These are phyloP conservation scores for Pestalotiopsis sp. DNA, from an alignment of 2,329 filamentous ascomycete species.

Conservation along the genomic window DNA sequence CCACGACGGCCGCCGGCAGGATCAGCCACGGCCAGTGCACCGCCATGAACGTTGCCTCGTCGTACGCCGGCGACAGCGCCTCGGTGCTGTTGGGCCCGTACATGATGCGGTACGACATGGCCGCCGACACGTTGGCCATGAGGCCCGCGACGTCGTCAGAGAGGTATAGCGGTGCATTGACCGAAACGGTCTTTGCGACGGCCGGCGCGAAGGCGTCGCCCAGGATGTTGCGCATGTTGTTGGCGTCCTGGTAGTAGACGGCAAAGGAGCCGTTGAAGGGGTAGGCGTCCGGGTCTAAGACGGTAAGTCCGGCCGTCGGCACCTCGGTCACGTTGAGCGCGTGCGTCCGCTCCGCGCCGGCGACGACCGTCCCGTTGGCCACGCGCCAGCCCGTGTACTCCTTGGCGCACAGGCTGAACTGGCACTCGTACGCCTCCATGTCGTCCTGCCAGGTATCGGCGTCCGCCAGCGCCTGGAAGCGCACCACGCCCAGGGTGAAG, in stretches of 20 bases:
- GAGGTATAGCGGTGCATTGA: not conserved
- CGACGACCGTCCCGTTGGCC: not conserved
- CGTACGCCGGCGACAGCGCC: not conserved
- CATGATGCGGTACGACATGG: slow-evolving; percentile 9
- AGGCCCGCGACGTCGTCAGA: not conserved
- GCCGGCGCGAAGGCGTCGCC: not conserved
- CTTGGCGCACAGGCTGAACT: not conserved
- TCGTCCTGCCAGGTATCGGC: not conserved
- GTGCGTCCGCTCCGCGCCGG: not conserved
- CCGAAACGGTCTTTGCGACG: not conserved
- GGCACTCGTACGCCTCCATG: not conserved
- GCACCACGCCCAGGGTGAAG: not conserved
- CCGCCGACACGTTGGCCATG: not conserved
- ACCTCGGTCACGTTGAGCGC: not conserved
- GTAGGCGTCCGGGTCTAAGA: not conserved
- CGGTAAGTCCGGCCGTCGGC: not conserved
- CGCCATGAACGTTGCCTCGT: not conserved
- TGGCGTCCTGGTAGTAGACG: not conserved
- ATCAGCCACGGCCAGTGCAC: slow-evolving; percentile 9
- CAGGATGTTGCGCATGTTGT: slow-evolving; percentile 2
- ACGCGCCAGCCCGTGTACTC: not conserved
- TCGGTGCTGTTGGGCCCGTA: slow-evolving; percentile 6
- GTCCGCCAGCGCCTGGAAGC: not conserved
- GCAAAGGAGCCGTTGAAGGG: not conserved
- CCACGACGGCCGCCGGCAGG: not conserved